Evolutionary conservation across 371 early-diverging fungal species (phyloP), one percentile per base, ranked within the genome.

Genomic region (Rhizopus delemar): DNA sequence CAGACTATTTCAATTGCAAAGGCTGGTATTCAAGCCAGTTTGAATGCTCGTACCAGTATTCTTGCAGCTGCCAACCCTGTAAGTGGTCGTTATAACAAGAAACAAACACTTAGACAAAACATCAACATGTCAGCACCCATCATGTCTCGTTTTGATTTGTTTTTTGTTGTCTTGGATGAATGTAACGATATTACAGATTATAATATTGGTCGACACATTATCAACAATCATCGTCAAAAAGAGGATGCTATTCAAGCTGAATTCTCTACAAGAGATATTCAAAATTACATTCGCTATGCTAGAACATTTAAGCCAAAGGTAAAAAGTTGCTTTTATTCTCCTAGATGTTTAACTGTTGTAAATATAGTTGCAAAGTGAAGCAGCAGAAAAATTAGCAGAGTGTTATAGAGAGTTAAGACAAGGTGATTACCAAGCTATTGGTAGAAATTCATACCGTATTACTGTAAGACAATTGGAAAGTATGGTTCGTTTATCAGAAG

Each of bases 1-100:
- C 99, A 99, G 79, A 99, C 98, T 2, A 99, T 99, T 56, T 92
- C 94, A n/a, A 99, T 99, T 63, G 92, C 98, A 43, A 99, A 99
- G 70, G 99, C 99, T 35, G 99, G 99, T 59, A 97, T 99, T 66
- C 96, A 98, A 69, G 98, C 99, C 15, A 97, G 97, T 41, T 81
- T 99, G 63, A 99, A 99, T 74, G 99, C 99, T 0, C 88, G 99
- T 60, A 95, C 99, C 5, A 94, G 97, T 39, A 96, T 99, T 55
- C 79, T 99, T 39, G 99, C 99, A 1, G 99, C 99, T 2, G 99
- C 99, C 46, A 99, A 99, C 72, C 99, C 99, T n/a, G 90, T 97
- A 8, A 90, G 91, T 66, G 99, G 99, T 41, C 85, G 96, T 63
- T 99, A 99, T 75, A 93, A 99, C 82, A 91, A 86, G 63, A 94